These are phyloP conservation scores for Bruguiera sexangula DNA, from an alignment of 345 rosid genomes.

Conservation along the genomic window DNA sequence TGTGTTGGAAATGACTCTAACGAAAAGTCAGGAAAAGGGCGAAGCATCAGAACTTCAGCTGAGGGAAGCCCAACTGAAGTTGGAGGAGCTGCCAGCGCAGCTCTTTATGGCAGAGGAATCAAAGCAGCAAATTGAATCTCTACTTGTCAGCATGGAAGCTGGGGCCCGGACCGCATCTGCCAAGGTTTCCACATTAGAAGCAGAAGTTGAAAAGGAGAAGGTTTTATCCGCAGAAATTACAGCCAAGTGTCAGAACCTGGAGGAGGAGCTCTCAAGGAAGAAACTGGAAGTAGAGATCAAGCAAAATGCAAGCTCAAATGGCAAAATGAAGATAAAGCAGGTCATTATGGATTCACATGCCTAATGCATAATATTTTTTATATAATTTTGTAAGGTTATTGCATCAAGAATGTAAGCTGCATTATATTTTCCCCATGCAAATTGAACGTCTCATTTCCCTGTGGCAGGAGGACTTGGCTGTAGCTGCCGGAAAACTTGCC, in stretches of 20 bases:
- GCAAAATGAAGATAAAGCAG: conserved; percentile 76
- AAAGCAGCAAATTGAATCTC: conserved; percentile 53
- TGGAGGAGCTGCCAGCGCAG: conserved; percentile 52
- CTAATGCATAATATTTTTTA: no score
- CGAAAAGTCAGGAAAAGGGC: conserved; percentile 7
- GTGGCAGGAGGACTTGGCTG: conserved; percentile 70
- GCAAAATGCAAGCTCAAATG: conserved; percentile 31
- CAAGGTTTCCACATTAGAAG: conserved; percentile 52
- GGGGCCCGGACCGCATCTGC: conserved; percentile 43
- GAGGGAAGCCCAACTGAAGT: conserved; percentile 42
- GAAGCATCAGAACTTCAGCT: conserved; percentile 32
- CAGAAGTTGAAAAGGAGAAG: conserved; percentile 57
- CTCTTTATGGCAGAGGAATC: conserved; percentile 40
- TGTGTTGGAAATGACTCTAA: conserved; percentile 14
- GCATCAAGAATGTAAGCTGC: neutral
- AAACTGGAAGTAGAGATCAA: conserved; percentile 45
- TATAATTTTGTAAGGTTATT: neutral
- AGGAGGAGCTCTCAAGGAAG: conserved; percentile 59
- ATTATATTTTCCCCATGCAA: neutral
- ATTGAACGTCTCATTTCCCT: conserved; percentile 9
- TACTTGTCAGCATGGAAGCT: conserved; percentile 45
- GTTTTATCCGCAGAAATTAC: conserved; percentile 40
- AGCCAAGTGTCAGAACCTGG: conserved; percentile 55
- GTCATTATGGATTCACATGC: conserved; percentile 22
- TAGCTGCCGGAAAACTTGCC: conserved; percentile 78